These are phyloP conservation scores for Quercus phellos DNA, from an alignment of 331 rosid species.

Conservation along the genomic window DNA sequence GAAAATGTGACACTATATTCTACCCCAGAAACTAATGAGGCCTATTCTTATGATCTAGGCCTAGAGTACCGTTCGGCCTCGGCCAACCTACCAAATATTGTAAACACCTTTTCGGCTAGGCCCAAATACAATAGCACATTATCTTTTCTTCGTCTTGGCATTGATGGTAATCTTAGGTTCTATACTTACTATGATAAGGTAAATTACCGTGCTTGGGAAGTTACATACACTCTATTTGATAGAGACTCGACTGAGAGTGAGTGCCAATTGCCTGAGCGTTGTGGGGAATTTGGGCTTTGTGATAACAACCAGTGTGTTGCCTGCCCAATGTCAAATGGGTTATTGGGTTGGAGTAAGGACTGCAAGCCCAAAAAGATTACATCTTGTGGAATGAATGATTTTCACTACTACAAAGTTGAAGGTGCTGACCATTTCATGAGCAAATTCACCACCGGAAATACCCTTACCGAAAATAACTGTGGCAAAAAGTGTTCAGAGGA, in stretches of 20 bases:
- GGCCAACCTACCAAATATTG: slow-evolving; percentile 14
- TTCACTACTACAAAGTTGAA: slow-evolving; percentile 42
- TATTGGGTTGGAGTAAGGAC: slow-evolving; percentile 50
- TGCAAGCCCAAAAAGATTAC: slow-evolving; percentile 34
- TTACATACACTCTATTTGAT: slow-evolving; percentile 34
- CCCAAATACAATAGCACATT: slow-evolving; percentile 45
- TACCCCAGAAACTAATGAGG: slow-evolving; percentile 16
- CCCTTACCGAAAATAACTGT: slow-evolving; percentile 37
- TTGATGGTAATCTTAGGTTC: slow-evolving; percentile 51
- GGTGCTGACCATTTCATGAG: slow-evolving; percentile 66
- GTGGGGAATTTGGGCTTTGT: slow-evolving; percentile 49
- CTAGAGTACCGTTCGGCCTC: slow-evolving; percentile 10
- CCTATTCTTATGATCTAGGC: slow-evolving; percentile 22
- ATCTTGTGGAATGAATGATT: slow-evolving; percentile 30
- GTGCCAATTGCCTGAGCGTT: slow-evolving; percentile 52
- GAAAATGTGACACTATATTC: slow-evolving; percentile 26
- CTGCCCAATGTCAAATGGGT: slow-evolving; percentile 47
- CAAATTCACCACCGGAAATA: slow-evolving; percentile 33
- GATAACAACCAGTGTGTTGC: slow-evolving; percentile 60
- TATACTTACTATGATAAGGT: slow-evolving; percentile 44
- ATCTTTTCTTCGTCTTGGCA: slow-evolving; percentile 54
- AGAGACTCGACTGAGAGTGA: slow-evolving; percentile 33
- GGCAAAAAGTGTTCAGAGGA: slow-evolving; percentile 49
- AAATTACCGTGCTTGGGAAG: slow-evolving; percentile 38
- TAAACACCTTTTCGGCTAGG: slow-evolving; percentile 20